Percentiles rank a stretch among this genome's conserved stretches.
Conservation (phyloP, 2,329 filamentous ascomycete species). For the Catunica adiposa region DNA sequence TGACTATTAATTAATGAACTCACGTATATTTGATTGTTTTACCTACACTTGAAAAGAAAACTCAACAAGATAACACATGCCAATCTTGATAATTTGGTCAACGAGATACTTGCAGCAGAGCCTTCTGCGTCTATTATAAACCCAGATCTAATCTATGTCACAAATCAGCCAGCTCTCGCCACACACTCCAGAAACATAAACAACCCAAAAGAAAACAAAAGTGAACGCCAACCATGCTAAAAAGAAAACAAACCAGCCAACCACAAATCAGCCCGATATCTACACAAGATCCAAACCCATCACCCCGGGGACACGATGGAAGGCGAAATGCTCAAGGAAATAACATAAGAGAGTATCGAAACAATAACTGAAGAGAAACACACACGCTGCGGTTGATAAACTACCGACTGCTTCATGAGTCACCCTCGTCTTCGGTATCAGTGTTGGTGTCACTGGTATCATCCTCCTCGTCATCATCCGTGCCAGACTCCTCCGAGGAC, state of each 20-base stretch:
- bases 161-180: not conserved
- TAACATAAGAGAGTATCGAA: not conserved
- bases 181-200: not conserved
- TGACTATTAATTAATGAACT: no score
- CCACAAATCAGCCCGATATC: no score
- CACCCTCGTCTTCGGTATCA: conserved; percentile 43
- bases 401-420: conserved; percentile 12
- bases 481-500: conserved; percentile 68
- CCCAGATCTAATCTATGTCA: no score
- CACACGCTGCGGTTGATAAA: conserved; percentile 1
- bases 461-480: conserved; percentile 50
- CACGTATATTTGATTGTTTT: not conserved
- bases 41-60: not conserved
- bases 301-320: not conserved
- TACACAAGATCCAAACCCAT: not conserved
- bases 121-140: not conserved
- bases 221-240: conserved; percentile 1
- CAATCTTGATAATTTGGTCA: no score
- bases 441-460: conserved; percentile 54
- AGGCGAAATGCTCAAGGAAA: not conserved
- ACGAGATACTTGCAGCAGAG: no score
- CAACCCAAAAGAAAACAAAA: conserved; percentile 2
- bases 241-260: not conserved
- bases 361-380: conserved; percentile 4
- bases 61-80: not conserved